Evolutionary conservation across 148 eudicot genomes (phyloP), one percentile per base, ranked within the genome.

Genomic region (Chenopodium quinoa): DNA sequence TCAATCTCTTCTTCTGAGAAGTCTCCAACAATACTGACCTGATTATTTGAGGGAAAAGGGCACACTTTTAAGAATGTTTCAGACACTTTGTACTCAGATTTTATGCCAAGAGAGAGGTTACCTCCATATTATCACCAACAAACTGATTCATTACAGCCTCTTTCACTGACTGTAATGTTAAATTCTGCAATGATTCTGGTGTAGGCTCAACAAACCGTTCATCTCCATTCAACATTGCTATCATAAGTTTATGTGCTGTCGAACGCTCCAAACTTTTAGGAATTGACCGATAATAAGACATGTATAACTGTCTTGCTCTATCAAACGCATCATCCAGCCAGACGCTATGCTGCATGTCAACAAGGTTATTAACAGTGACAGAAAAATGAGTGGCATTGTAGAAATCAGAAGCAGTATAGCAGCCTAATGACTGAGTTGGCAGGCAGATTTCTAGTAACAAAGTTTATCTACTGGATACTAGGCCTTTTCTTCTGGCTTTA

Each of bases 241-340:
- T 34, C 93, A 97, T 91, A 79, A 97, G 97, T 85, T 90, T 97
- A 83, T 97, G 97, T 85, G 97, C 97, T 70, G 98, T 97, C 63
- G 98, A 94, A 25, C 99, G 94, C 85, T 97, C 99, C 80, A 97
- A 94, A 88, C 99, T 97, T 89, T 97, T 94, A 32, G 99, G 99
- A 77, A 97, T 94, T 70, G 99, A 92, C 79, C 99, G 95, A 80
- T 92, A 96, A 85, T 90, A 94, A 56, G 99, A 94, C 88, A 97
- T 80, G 88, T 97, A 97, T 81, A 97, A 80, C 78, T 97, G 98
- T 75, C 90, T 94, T 78, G 99, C 97, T 87, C 99, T 90, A 84
- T 97, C 99, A 82, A 94, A 92, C 40, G 99, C 99, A 92, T 97
- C 99, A 27, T 97, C 98, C 84, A 97, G 84, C 99, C 99, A 97